Evolutionary conservation across 257 asterid species (phyloP).

Genomic region (Marsdenia floribunda): DNA sequence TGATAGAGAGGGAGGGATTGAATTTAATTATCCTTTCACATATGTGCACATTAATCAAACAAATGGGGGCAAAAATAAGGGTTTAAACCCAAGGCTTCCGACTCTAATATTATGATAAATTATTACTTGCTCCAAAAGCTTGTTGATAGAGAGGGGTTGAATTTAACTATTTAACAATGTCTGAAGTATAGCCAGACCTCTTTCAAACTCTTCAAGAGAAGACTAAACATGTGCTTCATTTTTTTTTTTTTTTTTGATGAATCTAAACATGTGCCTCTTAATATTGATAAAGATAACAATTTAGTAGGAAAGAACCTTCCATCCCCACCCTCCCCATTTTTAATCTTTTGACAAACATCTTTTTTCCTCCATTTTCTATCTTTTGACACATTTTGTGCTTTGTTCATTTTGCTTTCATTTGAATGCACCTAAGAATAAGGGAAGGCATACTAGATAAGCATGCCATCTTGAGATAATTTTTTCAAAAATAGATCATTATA

Average conservation of each 20-base stretch:
- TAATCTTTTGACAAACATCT: no score
- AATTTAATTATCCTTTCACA: no score
- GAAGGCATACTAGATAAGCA: neutral
- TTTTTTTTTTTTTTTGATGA: no score
- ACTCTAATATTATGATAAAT: no score
- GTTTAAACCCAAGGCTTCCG: no score
- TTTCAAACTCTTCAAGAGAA: neutral
- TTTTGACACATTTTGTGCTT: neutral
- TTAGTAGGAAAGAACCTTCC: neutral
- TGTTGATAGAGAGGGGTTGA: no score
- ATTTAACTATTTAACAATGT: no score
- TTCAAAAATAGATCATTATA: conserved; percentile 1
- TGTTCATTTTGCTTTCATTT: neutral
- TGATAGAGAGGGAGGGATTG: no score
- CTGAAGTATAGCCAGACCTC: neutral
- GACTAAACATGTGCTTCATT: neutral
- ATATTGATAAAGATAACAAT: neutral
- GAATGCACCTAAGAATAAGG: neutral
- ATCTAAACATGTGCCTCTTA: neutral
- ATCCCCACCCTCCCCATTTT: no score
- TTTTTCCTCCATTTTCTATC: neutral
- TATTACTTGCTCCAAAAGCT: no score
- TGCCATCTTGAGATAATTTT: neutral
- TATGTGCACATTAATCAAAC: no score
- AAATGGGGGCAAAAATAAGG: no score